Evolutionary conservation across 2,329 filamentous ascomycete species (phyloP).

Genomic region (Colletotrichum costaricense): DNA sequence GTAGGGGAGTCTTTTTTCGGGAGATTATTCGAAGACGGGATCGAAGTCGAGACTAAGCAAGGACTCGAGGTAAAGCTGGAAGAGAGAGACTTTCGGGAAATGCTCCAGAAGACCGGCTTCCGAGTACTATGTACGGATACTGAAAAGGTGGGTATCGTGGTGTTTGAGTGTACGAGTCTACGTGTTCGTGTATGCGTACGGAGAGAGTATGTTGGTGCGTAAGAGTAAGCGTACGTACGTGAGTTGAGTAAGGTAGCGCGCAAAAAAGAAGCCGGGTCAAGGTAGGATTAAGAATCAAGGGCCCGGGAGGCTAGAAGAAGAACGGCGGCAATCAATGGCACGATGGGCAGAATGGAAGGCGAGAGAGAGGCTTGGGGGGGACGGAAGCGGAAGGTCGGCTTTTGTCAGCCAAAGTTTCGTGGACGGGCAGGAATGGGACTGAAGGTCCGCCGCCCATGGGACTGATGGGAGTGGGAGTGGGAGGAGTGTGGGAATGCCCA

Average conservation of each 20-base stretch:
- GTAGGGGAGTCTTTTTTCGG: background rate
- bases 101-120: constrained; percentile 38
- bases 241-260: background rate
- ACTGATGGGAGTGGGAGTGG: background rate
- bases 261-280: background rate
- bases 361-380: constrained; percentile 5
- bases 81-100: background rate
- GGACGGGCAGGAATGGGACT: constrained; percentile 10
- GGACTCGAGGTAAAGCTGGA: background rate
- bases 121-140: constrained; percentile 24
- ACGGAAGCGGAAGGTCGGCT: constrained; percentile 32
- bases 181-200: constrained; percentile 1
- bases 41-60: background rate
- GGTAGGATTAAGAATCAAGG: constrained; percentile 18
- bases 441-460: too few species aligned
- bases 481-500: background rate
- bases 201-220: constrained; percentile 3
- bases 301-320: constrained; percentile 15
- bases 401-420: constrained; percentile 33
- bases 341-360: constrained; percentile 7
- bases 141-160: constrained; percentile 20
- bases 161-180: background rate
- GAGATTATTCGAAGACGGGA: background rate
- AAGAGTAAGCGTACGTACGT: background rate
- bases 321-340: constrained; percentile 26